These are phyloP conservation scores for Schrenkiella parvula DNA, from an alignment of 345 rosid species.

Conservation along the genomic window DNA sequence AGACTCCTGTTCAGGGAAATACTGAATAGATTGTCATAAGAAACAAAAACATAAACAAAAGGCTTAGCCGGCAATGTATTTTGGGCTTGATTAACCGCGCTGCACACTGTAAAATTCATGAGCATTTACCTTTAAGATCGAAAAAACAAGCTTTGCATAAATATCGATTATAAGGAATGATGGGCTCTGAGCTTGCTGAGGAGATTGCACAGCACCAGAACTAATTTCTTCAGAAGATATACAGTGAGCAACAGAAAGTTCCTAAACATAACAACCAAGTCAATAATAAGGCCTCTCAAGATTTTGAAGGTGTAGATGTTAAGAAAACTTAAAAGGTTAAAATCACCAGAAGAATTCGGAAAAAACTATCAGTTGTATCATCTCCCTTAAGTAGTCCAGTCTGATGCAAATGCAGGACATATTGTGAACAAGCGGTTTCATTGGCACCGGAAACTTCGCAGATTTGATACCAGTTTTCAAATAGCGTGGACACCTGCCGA, in stretches of 20 bases:
- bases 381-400: constrained; percentile 84
- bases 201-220: constrained; percentile 53
- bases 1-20: constrained; percentile 73
- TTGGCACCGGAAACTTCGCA: constrained; percentile 74
- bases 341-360: constrained; percentile 64
- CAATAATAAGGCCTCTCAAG: background rate
- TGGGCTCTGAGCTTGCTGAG: constrained; percentile 66
- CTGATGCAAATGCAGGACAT: constrained; percentile 68
- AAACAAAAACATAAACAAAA: background rate
- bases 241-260: constrained; percentile 83
- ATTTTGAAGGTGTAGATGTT: background rate
- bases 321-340: background rate
- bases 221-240: constrained; percentile 62
- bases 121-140: constrained; percentile 60
- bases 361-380: constrained; percentile 78
- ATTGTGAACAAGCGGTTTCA: constrained; percentile 60
- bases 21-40: constrained; percentile 23
- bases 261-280: constrained; percentile 39
- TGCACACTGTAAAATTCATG: constrained; percentile 18
- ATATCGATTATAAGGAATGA: constrained; percentile 84
- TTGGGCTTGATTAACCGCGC: background rate
- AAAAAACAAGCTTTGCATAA: constrained; percentile 74
- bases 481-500: constrained; percentile 62
- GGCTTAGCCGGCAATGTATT: constrained; percentile 36
- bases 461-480: constrained; percentile 74